These are phyloP conservation scores for Aspergillus hortae DNA, from an alignment of 2,329 filamentous ascomycete species.

Conservation along the genomic window DNA sequence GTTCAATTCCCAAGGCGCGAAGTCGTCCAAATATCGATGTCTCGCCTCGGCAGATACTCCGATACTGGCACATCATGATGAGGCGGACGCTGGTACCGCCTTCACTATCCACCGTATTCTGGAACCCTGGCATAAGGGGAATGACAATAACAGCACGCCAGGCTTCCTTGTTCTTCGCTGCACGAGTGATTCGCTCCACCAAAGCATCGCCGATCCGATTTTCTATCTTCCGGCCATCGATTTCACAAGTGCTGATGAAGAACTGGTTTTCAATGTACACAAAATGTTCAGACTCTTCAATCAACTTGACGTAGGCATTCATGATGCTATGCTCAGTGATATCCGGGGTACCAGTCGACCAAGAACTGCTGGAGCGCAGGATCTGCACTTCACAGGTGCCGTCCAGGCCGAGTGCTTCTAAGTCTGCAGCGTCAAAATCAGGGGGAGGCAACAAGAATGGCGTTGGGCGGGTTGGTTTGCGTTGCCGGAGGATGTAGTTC, in stretches of 20 bases:
- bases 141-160: slow-evolving; percentile 91
- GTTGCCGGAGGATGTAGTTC: slow-evolving; percentile 92
- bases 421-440: slow-evolving; percentile 80
- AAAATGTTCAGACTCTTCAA: slow-evolving; percentile 92
- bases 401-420: slow-evolving; percentile 81
- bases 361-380: slow-evolving; percentile 80
- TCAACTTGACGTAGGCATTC: slow-evolving; percentile 91
- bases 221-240: slow-evolving; percentile 79
- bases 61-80: slow-evolving; percentile 96
- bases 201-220: slow-evolving; percentile 94
- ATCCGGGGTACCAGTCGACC: slow-evolving; percentile 83
- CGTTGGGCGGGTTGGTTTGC: slow-evolving; percentile 88
- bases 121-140: slow-evolving; percentile 96
- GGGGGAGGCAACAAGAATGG: slow-evolving; percentile 91
- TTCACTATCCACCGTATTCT: slow-evolving; percentile 90
- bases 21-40: slow-evolving; percentile 87
- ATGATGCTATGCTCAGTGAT: slow-evolving; percentile 92
- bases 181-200: slow-evolving; percentile 84
- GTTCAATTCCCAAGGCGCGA: slow-evolving; percentile 75
- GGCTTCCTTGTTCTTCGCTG: slow-evolving; percentile 76
- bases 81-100: slow-evolving; percentile 91
- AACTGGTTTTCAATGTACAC: slow-evolving; percentile 99
- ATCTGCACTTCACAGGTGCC: slow-evolving; percentile 98
- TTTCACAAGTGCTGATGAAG: slow-evolving; percentile 90
- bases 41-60: slow-evolving; percentile 90